Conservation (phyloP, 106 monocot species). For the Apostasia shenzhenica region DNA sequence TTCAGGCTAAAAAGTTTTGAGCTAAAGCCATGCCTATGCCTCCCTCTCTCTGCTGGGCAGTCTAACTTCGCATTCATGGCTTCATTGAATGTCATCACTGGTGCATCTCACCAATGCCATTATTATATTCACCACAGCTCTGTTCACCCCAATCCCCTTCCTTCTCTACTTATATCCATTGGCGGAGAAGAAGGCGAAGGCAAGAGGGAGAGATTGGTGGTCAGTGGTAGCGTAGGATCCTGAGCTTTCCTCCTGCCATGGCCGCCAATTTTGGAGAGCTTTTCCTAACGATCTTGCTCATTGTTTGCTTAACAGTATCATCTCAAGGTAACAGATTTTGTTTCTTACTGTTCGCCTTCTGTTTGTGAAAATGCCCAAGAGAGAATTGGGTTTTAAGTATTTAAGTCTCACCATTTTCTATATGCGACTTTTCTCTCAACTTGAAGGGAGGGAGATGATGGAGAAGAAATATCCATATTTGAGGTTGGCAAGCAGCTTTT, state of each 20-base stretch:
- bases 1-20: too few relatives aligned
- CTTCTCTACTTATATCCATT: constrained; percentile 1
- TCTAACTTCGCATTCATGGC: constrained; percentile 11
- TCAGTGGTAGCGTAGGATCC: not conserved
- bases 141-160: not conserved
- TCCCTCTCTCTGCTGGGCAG: not conserved
- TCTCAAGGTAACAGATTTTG: constrained; percentile 26
- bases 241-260: constrained; percentile 3
- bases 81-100: constrained; percentile 3
- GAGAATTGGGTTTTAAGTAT: not conserved
- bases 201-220: not conserved
- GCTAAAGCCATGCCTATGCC: too few relatives aligned
- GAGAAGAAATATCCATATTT: constrained; percentile 9
- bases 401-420: not conserved
- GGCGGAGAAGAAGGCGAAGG: not conserved
- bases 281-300: constrained; percentile 30
- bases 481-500: constrained; percentile 48
- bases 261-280: constrained; percentile 9
- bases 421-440: not conserved
- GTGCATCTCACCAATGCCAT: not conserved
- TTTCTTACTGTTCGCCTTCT: not conserved
- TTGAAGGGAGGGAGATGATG: constrained; percentile 22
- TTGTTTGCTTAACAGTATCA: constrained; percentile 21
- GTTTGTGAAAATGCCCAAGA: not conserved
- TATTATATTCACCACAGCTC: not conserved